A percentile compares a stretch with the other conserved stretches of the same genome.
Evolutionary conservation across 495 filamentous ascomycete genomes (phyloP).

Genomic region (Annulohypoxylon maeteangense): DNA sequence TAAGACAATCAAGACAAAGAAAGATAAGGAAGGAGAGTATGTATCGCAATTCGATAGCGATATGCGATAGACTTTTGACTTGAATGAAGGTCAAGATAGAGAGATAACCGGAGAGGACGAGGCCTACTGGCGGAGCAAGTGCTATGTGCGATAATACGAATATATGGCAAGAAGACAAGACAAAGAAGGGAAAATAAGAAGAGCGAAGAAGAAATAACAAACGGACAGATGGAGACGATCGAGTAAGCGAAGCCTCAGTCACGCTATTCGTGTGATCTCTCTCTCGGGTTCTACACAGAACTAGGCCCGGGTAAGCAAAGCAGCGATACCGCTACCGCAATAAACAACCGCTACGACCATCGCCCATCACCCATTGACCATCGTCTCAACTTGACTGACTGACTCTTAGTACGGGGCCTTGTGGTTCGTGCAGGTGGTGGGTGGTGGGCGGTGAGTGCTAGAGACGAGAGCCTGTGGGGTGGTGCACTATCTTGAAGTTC

Average conservation of each 20-base stretch:
- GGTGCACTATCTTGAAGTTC: constrained; percentile 25
- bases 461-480: constrained; percentile 7
- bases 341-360: background rate
- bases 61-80: background rate
- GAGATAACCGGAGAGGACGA: constrained; percentile 22
- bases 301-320: constrained; percentile 32
- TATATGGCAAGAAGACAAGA: constrained; percentile 31
- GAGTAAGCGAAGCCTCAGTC: constrained; percentile 36
- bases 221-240: constrained; percentile 34
- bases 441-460: constrained; percentile 30
- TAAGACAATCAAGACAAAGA: constrained; percentile 25
- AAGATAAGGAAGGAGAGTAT: constrained; percentile 9
- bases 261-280: constrained; percentile 15
- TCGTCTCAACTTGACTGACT: constrained; percentile 7
- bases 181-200: constrained; percentile 16
- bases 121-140: constrained; percentile 17
- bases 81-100: constrained; percentile 22
- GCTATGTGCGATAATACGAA: constrained; percentile 26
- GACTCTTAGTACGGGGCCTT: constrained; percentile 3
- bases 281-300: constrained; percentile 31
- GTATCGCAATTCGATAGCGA: constrained; percentile 17
- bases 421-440: constrained; percentile 7
- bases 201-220: constrained; percentile 17
- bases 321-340: constrained; percentile 39
- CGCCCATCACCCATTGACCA: constrained; percentile 2